Base-by-base conservation (phyloP, 495 filamentous ascomycete species). In the Lophiostoma macrostomum region DNA sequence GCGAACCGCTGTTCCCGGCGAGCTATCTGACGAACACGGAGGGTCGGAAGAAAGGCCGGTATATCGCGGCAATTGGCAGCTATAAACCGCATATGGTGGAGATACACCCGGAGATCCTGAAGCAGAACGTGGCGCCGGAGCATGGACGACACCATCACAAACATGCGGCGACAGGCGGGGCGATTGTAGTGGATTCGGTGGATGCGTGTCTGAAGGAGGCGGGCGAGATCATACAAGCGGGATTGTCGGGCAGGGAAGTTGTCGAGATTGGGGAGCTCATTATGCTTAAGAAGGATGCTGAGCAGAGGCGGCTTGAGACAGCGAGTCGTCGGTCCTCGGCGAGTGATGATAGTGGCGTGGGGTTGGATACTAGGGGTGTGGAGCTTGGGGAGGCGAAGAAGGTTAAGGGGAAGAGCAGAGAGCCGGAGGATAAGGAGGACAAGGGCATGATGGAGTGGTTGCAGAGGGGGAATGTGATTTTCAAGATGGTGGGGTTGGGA, bases 41-140 rank as follows among this genome's bases (percentile, higher is more conserved):
- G 53, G 88, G 81, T 1, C 71, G 87, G 13, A 78, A 75, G 46
- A 91, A 90, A 61, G 86, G 87, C 2, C 70, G 90, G n/a, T 72
- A 90, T 49, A 79, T 95, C 45, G 76, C 84, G 6, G 87, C 85
- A 0, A 85, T 97, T 42, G 93, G 93, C 29, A 86, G 81, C 44
- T 96, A 95, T 60, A 87, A 84, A 53, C 74, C 81, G 13, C 74
- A 88, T 46, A 97, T 97, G 93, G 71, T 83, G 24, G 93, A 98
- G 69, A 55, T 98, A 23, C 85, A 90, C 13, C 79, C 78, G 4
- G 87, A 86, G 28, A 76, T 95, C 29, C 70, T 98, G 3, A 65
- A 70, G 6, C 82, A 87, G 58, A 88, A 88, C 5, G 80, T 87
- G 1, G 76, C 74, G 38, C 71, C 76, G 19, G 60, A 68, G 2